Percentiles rank a stretch among this genome's conserved stretches.
Evolutionary conservation across 345 rosid genomes (phyloP).

Genomic region (Aethionema arabicum): DNA sequence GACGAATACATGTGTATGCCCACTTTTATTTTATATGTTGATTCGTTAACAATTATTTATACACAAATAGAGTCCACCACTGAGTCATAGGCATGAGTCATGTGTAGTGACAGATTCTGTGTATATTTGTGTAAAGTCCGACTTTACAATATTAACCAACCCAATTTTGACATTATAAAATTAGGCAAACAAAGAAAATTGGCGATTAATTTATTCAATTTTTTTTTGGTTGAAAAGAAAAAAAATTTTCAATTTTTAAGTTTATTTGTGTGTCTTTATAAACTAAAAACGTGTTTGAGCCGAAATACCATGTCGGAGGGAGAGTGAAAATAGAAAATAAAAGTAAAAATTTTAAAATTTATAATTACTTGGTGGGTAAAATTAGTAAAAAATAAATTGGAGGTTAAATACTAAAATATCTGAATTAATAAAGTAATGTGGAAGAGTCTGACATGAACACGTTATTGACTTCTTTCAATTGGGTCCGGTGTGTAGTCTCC

Average conservation of each 20-base stretch:
- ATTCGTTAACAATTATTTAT: constrained; percentile 15
- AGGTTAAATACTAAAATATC: not conserved
- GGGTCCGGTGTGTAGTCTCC: constrained; percentile 15
- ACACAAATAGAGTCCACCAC: not conserved
- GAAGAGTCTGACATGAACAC: constrained; percentile 28
- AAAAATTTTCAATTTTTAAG: no score
- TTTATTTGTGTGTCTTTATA: not conserved
- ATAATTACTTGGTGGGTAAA: no score
- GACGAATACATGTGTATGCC: constrained; percentile 23
- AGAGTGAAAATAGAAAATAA: no score
- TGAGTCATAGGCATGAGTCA: constrained; percentile 6
- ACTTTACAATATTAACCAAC: not conserved
- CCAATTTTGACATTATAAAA: not conserved
- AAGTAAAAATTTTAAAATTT: no score
- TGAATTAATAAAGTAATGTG: constrained; percentile 10
- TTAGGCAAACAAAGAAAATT: constrained; percentile 21
- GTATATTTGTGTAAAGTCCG: constrained; percentile 11
- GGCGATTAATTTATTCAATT: not conserved
- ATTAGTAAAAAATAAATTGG: not conserved
- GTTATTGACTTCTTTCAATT: constrained; percentile 23
- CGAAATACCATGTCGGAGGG: constrained; percentile 12
- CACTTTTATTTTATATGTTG: constrained; percentile 21
- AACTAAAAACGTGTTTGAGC: constrained; percentile 22
- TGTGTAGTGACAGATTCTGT: constrained; percentile 12
- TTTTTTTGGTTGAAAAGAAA: not conserved